A percentile compares a stretch with the other conserved stretches of the same genome.
Conservation (phyloP, 768 basidiomycete species). For the Suillus weaverae region DNA sequence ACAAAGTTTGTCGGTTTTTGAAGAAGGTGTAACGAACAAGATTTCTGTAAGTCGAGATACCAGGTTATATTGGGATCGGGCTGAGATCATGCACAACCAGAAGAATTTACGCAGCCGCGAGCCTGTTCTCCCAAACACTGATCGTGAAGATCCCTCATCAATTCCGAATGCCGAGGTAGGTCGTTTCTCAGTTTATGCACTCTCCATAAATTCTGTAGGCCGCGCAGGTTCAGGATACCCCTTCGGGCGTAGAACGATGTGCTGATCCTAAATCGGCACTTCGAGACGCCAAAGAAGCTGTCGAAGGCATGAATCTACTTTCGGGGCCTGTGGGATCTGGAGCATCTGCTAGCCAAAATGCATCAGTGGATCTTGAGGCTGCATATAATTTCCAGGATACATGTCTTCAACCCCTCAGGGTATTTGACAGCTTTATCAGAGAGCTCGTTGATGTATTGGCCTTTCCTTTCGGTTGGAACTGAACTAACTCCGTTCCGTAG, state of each 20-base stretch:
- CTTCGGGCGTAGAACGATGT: not conserved
- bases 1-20: not conserved
- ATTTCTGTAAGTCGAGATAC: no score
- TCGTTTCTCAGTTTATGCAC: no score
- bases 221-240: not conserved
- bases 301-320: not conserved
- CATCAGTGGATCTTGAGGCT: not conserved
- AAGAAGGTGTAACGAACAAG: not conserved
- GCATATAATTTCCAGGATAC: not conserved
- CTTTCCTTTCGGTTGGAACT: not conserved
- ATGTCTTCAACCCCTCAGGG: not conserved
- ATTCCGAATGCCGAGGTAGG: no score
- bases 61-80: no score
- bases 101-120: no score
- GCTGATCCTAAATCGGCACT: not conserved
- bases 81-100: no score
- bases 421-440: not conserved
- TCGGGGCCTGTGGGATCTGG: not conserved
- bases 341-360: not conserved
- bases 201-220: not conserved
- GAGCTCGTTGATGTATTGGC: not conserved
- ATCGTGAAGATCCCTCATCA: no score
- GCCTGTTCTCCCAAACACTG: no score
- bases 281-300: not conserved
- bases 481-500: not conserved